Evolutionary conservation across 148 eudicot genomes (phyloP).

Genomic region (Vaccinium darrowii): DNA sequence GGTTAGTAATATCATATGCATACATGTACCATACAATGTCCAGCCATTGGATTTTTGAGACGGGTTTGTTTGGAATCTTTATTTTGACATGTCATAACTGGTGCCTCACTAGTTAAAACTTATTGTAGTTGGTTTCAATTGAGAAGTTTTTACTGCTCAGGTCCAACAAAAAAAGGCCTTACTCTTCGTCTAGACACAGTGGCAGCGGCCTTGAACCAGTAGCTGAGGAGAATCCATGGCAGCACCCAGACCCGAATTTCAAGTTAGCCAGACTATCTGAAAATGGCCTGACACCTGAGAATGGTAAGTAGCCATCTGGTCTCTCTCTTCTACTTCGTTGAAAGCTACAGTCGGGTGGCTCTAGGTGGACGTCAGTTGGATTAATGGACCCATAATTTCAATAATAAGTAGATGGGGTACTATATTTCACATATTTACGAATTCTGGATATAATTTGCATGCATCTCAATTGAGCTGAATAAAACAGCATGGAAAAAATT

Average conservation of each 20-base stretch:
- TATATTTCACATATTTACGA: not conserved
- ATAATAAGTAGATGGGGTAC: not conserved
- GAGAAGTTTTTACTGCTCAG: slow-evolving; percentile 27
- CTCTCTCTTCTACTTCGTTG: not conserved
- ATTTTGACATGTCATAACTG: not conserved
- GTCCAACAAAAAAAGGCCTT: slow-evolving; percentile 61
- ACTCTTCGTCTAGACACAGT: slow-evolving; percentile 52
- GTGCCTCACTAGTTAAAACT: not conserved
- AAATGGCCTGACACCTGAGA: slow-evolving; percentile 48
- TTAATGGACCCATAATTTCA: not conserved
- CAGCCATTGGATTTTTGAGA: not conserved
- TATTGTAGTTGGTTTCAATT: not conserved
- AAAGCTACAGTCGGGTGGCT: not conserved
- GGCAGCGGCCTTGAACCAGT: slow-evolving; percentile 62
- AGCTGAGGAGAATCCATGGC: slow-evolving; percentile 62
- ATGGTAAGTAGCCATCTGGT: slow-evolving; percentile 42
- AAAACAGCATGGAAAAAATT: not conserved
- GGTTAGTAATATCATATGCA: slow-evolving; percentile 42
- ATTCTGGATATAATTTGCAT: not conserved
- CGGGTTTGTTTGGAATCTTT: not conserved
- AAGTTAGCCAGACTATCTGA: slow-evolving; percentile 50
- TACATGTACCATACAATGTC: too few relatives aligned
- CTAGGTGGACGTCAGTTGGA: not conserved
- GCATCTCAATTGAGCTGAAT: not conserved
- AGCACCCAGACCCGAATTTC: slow-evolving; percentile 39